Base-by-base conservation (phyloP, 1,139 yeast genomes). In the Arxiozyma slooffiae region DNA sequence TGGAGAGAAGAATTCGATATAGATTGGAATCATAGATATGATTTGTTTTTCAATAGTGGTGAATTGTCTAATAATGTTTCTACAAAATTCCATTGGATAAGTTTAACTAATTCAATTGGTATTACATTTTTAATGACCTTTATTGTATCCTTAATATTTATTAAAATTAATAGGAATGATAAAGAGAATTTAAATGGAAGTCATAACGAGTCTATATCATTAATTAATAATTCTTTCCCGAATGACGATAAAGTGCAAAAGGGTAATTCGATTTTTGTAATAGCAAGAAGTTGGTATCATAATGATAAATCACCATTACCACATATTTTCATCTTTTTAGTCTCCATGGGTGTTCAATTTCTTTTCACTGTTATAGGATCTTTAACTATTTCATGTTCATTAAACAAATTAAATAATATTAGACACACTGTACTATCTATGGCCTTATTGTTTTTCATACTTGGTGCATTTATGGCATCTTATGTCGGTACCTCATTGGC, bases 1-100 rank as follows among this genome's bases (percentile, higher is more conserved):
- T 89, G 96, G 95, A 74, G 94, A 64, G 95, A 88, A 66, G 96
- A 88, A 54, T 71, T 72, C 47, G 74, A 80, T 3, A 73, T 85
- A 34, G 78, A 78, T 44, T 85, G 89, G 77, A 75, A 75, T 48
- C 74, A 80, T 54, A 73, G 96, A 58, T 87, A 95, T 95, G 81
- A 80, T 49, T 70, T 82, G 59, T 88, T 83, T 64, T 77, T 82
- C 61, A 76, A 78, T 50, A 75, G 78, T 56, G 85, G 79, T 47
- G 77, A 60, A 43, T 24, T 60, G 20, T 55, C 61, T 2, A 55
- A 55, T 24, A 52, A 52, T 20, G 52, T 57, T 14, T 52, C 58
- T 21, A 38, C 47, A 5, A 55, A 52, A 41, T 62, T 62, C 45
- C 65, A 62, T 48, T 62, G 66, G 66, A 59, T 61, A 39, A 55